Conservation (phyloP, 768 basidiomycete species). For the Tulasnella sp. region DNA sequence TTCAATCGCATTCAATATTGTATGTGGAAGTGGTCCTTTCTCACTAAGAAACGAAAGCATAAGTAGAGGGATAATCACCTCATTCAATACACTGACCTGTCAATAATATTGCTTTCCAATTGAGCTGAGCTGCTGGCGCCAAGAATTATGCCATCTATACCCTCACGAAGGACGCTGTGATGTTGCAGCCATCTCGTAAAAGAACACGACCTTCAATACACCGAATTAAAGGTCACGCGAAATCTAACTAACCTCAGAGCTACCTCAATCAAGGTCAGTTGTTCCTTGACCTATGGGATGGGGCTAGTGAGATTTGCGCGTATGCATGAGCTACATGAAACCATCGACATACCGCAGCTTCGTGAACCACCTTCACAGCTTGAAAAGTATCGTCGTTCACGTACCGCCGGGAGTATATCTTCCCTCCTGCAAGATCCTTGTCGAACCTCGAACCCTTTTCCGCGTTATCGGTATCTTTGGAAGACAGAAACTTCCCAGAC, state of each 20-base stretch:
- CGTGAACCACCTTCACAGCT: conserved; percentile 31
- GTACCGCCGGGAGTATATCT: conserved; percentile 39
- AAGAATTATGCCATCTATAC: conserved; percentile 38
- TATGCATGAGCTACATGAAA: neutral
- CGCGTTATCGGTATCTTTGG: conserved; percentile 23
- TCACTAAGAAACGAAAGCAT: neutral
- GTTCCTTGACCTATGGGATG: conserved; percentile 32
- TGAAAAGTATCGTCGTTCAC: conserved; percentile 35
- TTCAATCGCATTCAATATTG: conserved; percentile 17
- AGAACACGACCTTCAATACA: neutral
- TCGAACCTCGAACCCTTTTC: conserved; percentile 36
- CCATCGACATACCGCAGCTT: conserved; percentile 30
- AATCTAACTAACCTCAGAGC: conserved; percentile 29
- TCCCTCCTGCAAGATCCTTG: conserved; percentile 27
- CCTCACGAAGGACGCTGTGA: conserved; percentile 36
- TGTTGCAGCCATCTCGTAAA: conserved; percentile 44
- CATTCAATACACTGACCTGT: neutral
- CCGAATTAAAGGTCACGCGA: no score
- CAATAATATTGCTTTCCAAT: conserved; percentile 34
- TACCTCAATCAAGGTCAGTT: conserved; percentile 41
- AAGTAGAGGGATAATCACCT: neutral
- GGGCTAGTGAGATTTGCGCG: neutral
- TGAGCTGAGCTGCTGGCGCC: conserved; percentile 39
- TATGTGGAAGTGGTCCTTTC: conserved; percentile 18
- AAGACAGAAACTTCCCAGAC: conserved; percentile 40